Evolutionary conservation across 345 rosid species (phyloP), one percentile per base, ranked within the genome.

Genomic region (Eutrema japonicum): DNA sequence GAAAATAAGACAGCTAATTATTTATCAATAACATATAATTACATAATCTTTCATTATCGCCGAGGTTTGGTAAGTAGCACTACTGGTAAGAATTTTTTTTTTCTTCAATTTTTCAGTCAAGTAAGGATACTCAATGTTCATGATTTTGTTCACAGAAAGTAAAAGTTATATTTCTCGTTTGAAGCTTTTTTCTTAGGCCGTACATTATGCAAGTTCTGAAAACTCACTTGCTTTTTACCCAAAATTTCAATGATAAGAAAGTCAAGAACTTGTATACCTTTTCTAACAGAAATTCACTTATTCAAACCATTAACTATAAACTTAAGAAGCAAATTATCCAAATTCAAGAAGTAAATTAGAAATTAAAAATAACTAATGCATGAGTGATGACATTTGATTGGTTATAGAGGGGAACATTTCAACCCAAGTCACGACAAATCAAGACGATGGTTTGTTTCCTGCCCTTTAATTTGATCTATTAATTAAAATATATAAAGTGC

Each of bases 381-480:
- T 55, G 22, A 56, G 42, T 11, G 33, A 69, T 54, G 70, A 32
- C 18, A 63, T 63, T 54, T 77, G 76, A 70, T 77, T 70, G 67
- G 81, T 70, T 60, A 46, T 49, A 51, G 64, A 71, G 48, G 36
- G 36, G 78, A 78, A 78, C 81, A 78, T 67, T 78, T 78, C 81
- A 78, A 78, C 74, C 53, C 68, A 66, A 60, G 74, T 78, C 58
- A 35, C 73, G 81, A 78, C 78, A 78, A 78, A 73, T 40, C 55
- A 64, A 73, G 67, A 62, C 36, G 50, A 68, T 74, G 81, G 55
- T 61, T 54, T 62, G 68, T 78, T 56, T 64, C 54, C 55, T 57
- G 64, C 72, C 61, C 66, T 70, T 51, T 70, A 60, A 51, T 60
- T 75, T 67, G 72, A 57, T 68, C 48, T 49, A 41, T 50, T 57